Percentiles rank a stretch among this genome's conserved stretches.
Conservation (phyloP, 768 basidiomycete genomes). For the Mycena venus region DNA sequence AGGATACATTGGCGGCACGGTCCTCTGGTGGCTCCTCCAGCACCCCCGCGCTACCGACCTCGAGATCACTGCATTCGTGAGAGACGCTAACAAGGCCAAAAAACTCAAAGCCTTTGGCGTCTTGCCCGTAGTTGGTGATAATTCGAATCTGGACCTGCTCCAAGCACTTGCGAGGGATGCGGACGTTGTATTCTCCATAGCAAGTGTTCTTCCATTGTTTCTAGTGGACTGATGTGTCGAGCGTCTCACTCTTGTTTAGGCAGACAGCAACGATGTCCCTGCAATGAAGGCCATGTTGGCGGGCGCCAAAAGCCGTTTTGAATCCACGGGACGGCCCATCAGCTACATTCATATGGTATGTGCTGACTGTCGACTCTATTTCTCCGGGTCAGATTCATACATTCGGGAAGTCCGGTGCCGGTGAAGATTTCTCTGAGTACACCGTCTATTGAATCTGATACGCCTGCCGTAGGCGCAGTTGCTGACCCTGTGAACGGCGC, state of each 20-base stretch:
- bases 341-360: slow-evolving; percentile 27
- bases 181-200: slow-evolving; percentile 49
- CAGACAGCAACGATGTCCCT: slow-evolving; percentile 13
- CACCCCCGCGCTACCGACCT: slow-evolving; percentile 38
- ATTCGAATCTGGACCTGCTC: slow-evolving; percentile 44
- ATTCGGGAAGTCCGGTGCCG: slow-evolving; percentile 21
- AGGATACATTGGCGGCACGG: slow-evolving; percentile 52
- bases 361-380: no score
- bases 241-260: no score
- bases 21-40: slow-evolving; percentile 46
- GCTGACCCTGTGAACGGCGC: slow-evolving; percentile 35
- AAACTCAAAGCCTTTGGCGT: slow-evolving; percentile 42
- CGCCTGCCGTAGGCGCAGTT: slow-evolving; percentile 16
- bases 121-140: slow-evolving; percentile 45
- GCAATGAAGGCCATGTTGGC: slow-evolving; percentile 15
- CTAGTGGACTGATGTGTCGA: no score
- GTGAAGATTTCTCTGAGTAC: background rate
- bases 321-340: background rate
- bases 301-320: slow-evolving; percentile 25
- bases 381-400: background rate
- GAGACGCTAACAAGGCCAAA: slow-evolving; percentile 42
- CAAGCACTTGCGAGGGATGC: slow-evolving; percentile 42
- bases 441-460: no score
- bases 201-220: slow-evolving; percentile 28
- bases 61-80: slow-evolving; percentile 44